Base-by-base conservation (phyloP, 805 yeast genomes). In the Candida sithepensis region DNA sequence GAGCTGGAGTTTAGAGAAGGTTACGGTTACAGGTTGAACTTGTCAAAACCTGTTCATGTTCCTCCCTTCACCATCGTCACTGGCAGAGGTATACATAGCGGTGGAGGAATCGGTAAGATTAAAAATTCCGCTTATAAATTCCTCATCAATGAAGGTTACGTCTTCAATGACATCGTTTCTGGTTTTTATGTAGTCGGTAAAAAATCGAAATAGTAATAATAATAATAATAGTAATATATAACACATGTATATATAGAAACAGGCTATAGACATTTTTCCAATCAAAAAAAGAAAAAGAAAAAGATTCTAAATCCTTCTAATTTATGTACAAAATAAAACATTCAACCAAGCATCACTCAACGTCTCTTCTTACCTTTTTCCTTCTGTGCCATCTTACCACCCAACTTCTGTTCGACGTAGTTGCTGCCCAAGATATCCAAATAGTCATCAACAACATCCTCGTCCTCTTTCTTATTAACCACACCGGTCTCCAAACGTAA, bases 11-110 rank as follows among this genome's bases (percentile, higher is more conserved):
- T 64, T 20, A 59, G 91, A 44, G 74, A 68, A 45, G 53, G 65
- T 2, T 45, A 59, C 4, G 66, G 69, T 20, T 79, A 80, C 22
- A 69, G 64, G 4, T 57, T 70, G 21, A 48, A 63, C 4, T 51
- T 60, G 2, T 49, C 66, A 0, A 63, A 61, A 24, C 82, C 74
- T 0, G 47, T 56, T 10, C 68, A 70, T 59, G 71, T 77, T 1
- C 68, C 63, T 1, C 76, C 78, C 0, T 56, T 84, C 7, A 59
- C 50, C 1, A 65, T 85, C 0, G 65, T 85, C 12, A 84, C 92
- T 0, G 92, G 94, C 0, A 65, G 88, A 52, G 94, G 94, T 0
- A 56, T 82, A 5, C 94, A 86, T 61, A 82, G 88, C 41, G 69
- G 60, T 1, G 79, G 77, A 4, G 88, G 89, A 0, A 58, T 67